Conservation (phyloP, 163 green algal genomes). For the Trebouxiophyceae sp. region DNA sequence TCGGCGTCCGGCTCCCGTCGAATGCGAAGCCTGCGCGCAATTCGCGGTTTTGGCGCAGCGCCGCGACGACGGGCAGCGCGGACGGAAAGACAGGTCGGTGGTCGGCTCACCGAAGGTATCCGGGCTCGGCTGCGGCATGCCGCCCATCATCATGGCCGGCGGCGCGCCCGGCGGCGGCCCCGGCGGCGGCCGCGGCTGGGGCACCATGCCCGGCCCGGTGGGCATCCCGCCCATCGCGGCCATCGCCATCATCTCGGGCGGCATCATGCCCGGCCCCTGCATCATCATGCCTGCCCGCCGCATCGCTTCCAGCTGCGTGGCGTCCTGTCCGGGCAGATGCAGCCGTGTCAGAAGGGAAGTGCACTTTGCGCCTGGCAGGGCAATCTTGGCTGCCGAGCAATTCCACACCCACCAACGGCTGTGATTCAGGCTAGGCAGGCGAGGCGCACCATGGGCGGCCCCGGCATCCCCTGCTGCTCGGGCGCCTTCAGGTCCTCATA, state of each 20-base stretch:
- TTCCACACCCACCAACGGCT: too few relatives aligned
- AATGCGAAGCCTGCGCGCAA: background rate
- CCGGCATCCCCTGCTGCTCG: background rate
- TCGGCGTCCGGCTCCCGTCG: background rate
- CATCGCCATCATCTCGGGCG: background rate
- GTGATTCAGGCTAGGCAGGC: too few relatives aligned
- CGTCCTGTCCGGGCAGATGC: too few relatives aligned
- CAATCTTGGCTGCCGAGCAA: too few relatives aligned
- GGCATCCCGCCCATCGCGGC: background rate
- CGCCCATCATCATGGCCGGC: background rate
- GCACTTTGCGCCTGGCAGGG: too few relatives aligned
- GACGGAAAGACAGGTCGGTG: background rate
- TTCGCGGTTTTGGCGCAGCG: background rate
- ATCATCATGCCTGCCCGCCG: too few relatives aligned
- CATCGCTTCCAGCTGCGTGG: too few relatives aligned
- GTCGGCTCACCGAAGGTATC: background rate
- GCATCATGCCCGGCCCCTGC: background rate
- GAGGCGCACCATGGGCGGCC: background rate
- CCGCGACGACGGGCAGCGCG: background rate
- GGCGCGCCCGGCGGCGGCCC: too few relatives aligned
- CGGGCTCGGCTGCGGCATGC: background rate
- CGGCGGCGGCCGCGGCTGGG: too few relatives aligned
- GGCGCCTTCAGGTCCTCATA: background rate
- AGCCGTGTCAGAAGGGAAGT: too few relatives aligned
- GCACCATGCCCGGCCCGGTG: background rate